phyloP scores from a whole-genome alignment of 805 yeast genomes.

The Barnettozyma botsteinii region DNA sequence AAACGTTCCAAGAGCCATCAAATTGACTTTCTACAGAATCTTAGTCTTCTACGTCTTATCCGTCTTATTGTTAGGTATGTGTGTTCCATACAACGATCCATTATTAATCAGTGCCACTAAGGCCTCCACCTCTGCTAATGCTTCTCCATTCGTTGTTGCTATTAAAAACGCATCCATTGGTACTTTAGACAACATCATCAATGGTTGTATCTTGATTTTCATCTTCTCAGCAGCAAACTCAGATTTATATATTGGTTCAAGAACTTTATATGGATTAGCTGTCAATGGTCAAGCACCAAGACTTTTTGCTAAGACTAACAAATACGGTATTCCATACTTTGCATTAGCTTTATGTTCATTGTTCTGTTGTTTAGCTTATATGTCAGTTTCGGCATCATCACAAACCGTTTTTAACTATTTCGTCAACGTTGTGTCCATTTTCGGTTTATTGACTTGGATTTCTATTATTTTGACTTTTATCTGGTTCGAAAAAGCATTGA shows the following conservation, averaged over 20 bases:
- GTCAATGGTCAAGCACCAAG: conserved; percentile 71
- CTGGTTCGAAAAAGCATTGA: conserved; percentile 57
- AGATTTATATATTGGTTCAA: conserved; percentile 69
- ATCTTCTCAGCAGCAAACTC: conserved; percentile 82
- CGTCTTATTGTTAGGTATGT: conserved; percentile 51
- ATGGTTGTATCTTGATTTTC: conserved; percentile 70
- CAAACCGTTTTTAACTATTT: conserved; percentile 61
- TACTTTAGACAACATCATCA: conserved; percentile 69
- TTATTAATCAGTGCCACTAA: conserved; percentile 46
- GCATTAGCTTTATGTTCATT: conserved; percentile 43
- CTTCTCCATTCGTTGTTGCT: conserved; percentile 81
- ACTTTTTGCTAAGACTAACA: conserved; percentile 59
- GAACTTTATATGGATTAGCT: conserved; percentile 69
- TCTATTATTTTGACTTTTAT: conserved; percentile 64
- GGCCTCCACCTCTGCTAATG: conserved; percentile 55
- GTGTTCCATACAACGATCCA: conserved; percentile 61
- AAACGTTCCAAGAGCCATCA: conserved; percentile 43
- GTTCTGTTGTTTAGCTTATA: conserved; percentile 63
- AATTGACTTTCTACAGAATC: conserved; percentile 67
- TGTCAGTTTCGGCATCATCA: conserved; percentile 56
- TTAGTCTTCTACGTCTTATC: conserved; percentile 60
- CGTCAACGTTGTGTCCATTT: conserved; percentile 71
- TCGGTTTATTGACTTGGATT: conserved; percentile 72
- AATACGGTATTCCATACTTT: conserved; percentile 63
- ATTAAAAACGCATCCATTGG: conserved; percentile 54